These are phyloP conservation scores for Chlorella sp. DNA, from an alignment of 139 green algal genomes.

Conservation along the genomic window DNA sequence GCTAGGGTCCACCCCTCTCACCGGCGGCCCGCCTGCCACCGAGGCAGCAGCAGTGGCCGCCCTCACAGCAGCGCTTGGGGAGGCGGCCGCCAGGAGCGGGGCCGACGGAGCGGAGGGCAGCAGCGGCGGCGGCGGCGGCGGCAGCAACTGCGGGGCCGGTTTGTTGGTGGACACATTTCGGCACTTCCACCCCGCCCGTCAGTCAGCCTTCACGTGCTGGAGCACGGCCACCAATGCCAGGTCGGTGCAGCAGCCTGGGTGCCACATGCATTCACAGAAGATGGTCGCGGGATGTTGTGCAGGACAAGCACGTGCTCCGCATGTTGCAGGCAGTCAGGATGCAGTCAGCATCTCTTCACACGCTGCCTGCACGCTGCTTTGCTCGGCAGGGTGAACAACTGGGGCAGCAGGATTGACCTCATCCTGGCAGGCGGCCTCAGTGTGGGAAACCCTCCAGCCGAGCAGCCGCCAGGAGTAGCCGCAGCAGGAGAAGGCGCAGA, in stretches of 20 bases:
- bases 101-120: not conserved
- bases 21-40: not conserved
- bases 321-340: too few species aligned
- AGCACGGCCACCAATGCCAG: slow-evolving; percentile 53
- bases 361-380: too few species aligned
- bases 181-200: slow-evolving; percentile 59
- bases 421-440: slow-evolving; percentile 55
- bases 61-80: not conserved
- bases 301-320: too few species aligned
- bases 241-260: not conserved
- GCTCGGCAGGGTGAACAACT: slow-evolving; percentile 82
- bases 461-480: not conserved
- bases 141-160: not conserved
- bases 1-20: too few species aligned
- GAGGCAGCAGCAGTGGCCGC: not conserved
- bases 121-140: not conserved
- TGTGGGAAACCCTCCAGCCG: not conserved
- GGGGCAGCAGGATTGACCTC: slow-evolving; percentile 82
- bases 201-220: slow-evolving; percentile 84
- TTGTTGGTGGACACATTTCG: slow-evolving; percentile 64
- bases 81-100: not conserved
- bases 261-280: too few species aligned
- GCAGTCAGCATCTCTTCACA: too few species aligned
- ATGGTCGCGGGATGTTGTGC: too few species aligned
- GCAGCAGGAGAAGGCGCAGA: not conserved